phyloP scores from a whole-genome alignment of 495 filamentous ascomycete species.

The Aspergillus funiculosus region DNA sequence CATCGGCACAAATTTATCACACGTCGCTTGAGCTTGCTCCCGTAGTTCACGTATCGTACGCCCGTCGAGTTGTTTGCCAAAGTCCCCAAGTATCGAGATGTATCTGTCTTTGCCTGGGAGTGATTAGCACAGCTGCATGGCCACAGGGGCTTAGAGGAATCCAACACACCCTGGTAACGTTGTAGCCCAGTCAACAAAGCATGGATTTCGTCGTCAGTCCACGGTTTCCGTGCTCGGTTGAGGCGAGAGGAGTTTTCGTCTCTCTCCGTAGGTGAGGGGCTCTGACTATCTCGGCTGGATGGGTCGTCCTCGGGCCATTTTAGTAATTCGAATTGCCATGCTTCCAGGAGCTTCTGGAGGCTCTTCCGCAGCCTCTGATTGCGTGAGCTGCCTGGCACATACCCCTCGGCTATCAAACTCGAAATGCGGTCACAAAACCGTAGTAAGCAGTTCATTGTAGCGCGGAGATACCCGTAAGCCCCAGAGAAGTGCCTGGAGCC shows the following conservation, averaged over 20 bases:
- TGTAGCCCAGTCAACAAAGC: constrained; percentile 20
- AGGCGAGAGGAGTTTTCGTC: not conserved
- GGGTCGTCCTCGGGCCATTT: not conserved
- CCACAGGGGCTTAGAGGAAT: not conserved
- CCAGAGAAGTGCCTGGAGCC: constrained; percentile 1
- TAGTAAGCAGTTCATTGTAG: constrained; percentile 14
- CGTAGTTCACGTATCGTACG: constrained; percentile 16
- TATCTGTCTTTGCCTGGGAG: constrained; percentile 17
- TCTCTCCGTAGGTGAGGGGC: not conserved
- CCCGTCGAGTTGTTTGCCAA: constrained; percentile 8
- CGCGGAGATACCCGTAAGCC: constrained; percentile 13
- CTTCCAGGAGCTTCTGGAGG: constrained; percentile 10
- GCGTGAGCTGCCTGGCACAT: not conserved
- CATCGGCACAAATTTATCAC: not conserved
- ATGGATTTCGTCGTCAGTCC: constrained; percentile 15
- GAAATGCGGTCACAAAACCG: constrained; percentile 13
- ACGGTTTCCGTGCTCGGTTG: constrained; percentile 1
- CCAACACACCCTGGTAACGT: constrained; percentile 18
- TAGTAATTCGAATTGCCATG: not conserved
- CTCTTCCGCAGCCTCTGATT: not conserved
- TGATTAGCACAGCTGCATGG: not conserved
- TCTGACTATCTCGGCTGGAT: not conserved
- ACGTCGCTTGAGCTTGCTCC: constrained; percentile 9
- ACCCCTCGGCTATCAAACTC: not conserved
- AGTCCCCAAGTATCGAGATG: constrained; percentile 13